Base-by-base conservation (phyloP, 1,139 yeast genomes). In the Scheffersomyces titani region DNA sequence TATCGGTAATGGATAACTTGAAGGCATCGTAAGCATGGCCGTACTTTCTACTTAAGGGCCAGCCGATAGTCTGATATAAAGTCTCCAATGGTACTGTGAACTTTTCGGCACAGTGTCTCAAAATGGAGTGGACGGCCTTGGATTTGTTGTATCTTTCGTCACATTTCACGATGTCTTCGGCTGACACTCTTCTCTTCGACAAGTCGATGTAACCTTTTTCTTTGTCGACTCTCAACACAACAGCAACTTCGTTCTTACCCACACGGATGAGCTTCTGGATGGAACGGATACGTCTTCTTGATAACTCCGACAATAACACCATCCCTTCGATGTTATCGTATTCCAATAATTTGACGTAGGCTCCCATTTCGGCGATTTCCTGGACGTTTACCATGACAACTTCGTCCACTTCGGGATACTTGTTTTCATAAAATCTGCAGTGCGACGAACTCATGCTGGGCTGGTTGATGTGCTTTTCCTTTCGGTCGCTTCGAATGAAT, bases 11-110 rank as follows among this genome's bases (percentile, higher is more conserved):
- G 59, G 98, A 96, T 68, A 93, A 82, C 78, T 96, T 92, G 82
- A 94, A 94, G 22, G 98, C 99, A 72, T 94, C 98, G 72, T 93
- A 92, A 45, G 98, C 97, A 73, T 94, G 98, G 59, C 99, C 99
- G 71, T 85, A 96, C 74, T 90, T 93, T 76, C 90, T 87, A 78
- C 96, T 91, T 73, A 94, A 84, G 51, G 99, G 99, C 99, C 99
- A 94, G 52, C 98, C 99, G 68, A 94, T 86, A 50, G 91, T 83
- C 75, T 88, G 88, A 76, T 94, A 94, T 73, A 94, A 82, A 52
- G 83, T 84, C 77, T 93, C 98, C 71, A 94, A 84, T 44, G 97
- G 85, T 57, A 92, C 81, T 72, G 90, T 89, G 78, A 92, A 94
- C 75, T 93, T 96, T 74, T 94, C 99, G 58, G 99, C 98, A 76